Conservation (phyloP, 2,329 filamentous ascomycete genomes). For the Keithomyces neogunnii region DNA sequence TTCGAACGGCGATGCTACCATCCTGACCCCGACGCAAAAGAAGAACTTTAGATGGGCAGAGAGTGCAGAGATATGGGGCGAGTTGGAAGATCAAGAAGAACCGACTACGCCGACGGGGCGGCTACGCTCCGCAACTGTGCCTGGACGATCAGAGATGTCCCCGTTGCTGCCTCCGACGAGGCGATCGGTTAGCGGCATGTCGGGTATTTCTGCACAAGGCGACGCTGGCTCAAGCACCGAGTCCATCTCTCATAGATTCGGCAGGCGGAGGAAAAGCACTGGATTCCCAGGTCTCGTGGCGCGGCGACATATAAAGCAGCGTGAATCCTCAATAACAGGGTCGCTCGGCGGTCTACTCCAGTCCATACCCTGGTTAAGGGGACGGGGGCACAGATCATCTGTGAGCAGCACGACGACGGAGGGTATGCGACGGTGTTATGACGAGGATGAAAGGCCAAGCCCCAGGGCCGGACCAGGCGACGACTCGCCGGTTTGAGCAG, state of each 20-base stretch:
- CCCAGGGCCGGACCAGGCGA: neutral
- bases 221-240: constrained; percentile 23
- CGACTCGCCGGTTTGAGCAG: constrained; percentile 26
- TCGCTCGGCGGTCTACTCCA: constrained; percentile 41
- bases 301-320: constrained; percentile 32
- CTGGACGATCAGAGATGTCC: constrained; percentile 30
- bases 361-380: constrained; percentile 46
- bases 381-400: constrained; percentile 7
- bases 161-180: constrained; percentile 28
- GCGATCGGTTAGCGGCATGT: constrained; percentile 21
- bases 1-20: constrained; percentile 27
- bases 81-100: constrained; percentile 66
- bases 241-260: constrained; percentile 21
- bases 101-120: constrained; percentile 30
- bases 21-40: constrained; percentile 33
- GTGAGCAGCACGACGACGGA: constrained; percentile 6
- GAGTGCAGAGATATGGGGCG: constrained; percentile 77
- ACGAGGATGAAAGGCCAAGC: neutral
- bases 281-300: constrained; percentile 55
- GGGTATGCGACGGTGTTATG: neutral
- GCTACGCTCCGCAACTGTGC: constrained; percentile 41
- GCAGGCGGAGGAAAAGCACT: constrained; percentile 45
- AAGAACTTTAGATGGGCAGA: constrained; percentile 53
- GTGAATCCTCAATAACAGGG: constrained; percentile 36
- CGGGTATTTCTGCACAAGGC: constrained; percentile 9